Conservation (phyloP, 345 rosid species). For the Cardamine chenopodiifolia region DNA sequence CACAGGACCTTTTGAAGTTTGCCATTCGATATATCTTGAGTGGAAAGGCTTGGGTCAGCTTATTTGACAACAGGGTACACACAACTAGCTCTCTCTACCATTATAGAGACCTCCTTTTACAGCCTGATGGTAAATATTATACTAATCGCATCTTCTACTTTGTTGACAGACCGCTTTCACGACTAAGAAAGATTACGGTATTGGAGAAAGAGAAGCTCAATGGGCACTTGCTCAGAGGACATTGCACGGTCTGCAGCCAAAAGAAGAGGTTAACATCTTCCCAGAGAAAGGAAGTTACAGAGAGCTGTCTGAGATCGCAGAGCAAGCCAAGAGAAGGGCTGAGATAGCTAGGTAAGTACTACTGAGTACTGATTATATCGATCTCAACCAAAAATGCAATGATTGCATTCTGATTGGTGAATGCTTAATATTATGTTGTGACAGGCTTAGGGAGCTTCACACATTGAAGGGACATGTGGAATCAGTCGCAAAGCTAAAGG, state of each 20-base stretch:
- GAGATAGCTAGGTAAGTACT: constrained; percentile 86
- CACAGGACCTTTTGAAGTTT: constrained; percentile 83
- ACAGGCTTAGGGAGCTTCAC: constrained; percentile 83
- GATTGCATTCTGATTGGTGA: constrained; percentile 26
- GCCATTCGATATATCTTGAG: constrained; percentile 81
- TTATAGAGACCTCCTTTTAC: background rate
- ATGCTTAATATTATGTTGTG: constrained; percentile 7
- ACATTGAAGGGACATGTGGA: constrained; percentile 88
- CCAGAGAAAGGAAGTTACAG: constrained; percentile 67
- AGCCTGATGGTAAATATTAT: background rate
- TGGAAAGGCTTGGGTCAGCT: constrained; percentile 84
- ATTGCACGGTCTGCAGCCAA: constrained; percentile 79
- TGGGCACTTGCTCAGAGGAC: constrained; percentile 92
- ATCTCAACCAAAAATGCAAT: background rate
- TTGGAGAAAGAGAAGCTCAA: constrained; percentile 91
- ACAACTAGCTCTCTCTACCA: constrained; percentile 6
- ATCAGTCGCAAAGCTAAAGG: constrained; percentile 88
- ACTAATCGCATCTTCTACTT: constrained; percentile 26
- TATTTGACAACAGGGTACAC: constrained; percentile 83
- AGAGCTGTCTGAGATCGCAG: constrained; percentile 94
- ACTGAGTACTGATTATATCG: background rate
- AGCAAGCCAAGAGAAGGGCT: constrained; percentile 95
- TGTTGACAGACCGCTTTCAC: constrained; percentile 76
- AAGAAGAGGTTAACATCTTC: constrained; percentile 57
- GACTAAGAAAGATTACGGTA: constrained; percentile 86